Percentiles rank a stretch among this genome's conserved stretches.
These are phyloP conservation scores for Decorospora gaudefroyi DNA, from an alignment of 2,329 filamentous ascomycete genomes.

Conservation along the genomic window DNA sequence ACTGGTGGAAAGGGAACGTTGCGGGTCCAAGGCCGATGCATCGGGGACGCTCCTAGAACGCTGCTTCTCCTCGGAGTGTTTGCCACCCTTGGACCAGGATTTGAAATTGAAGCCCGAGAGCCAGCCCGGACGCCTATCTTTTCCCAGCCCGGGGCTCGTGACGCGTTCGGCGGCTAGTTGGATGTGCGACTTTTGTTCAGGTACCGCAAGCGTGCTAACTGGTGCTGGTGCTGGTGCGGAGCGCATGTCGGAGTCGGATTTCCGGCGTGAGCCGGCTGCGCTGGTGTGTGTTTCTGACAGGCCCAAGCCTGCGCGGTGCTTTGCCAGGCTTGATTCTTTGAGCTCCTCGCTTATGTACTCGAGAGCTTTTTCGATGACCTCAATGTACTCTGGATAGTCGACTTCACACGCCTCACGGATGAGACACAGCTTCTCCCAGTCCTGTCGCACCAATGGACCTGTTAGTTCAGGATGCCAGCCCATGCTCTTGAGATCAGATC, in stretches of 20 bases:
- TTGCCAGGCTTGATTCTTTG: conserved; percentile 30
- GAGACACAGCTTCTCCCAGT: conserved; percentile 51
- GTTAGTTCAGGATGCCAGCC: conserved; percentile 56
- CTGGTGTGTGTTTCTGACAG: conserved; percentile 11
- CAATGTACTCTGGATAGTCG: conserved; percentile 53
- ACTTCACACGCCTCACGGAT: conserved; percentile 50
- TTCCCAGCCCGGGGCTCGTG: conserved; percentile 20
- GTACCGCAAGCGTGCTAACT: neutral
- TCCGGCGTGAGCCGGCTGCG: conserved; percentile 24
- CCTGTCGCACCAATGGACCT: conserved; percentile 35
- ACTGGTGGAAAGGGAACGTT: conserved; percentile 37
- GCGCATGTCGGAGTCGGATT: conserved; percentile 30
- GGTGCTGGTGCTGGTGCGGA: conserved; percentile 3
- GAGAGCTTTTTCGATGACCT: conserved; percentile 50
- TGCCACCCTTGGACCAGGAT: conserved; percentile 34
- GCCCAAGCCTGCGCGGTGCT: conserved; percentile 23
- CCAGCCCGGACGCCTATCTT: conserved; percentile 40
- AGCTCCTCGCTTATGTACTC: conserved; percentile 50
- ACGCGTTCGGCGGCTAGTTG: conserved; percentile 30
- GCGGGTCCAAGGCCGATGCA: conserved; percentile 22
- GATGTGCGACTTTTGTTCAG: conserved; percentile 27
- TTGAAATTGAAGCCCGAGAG: conserved; percentile 39
- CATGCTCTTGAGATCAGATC: conserved; percentile 53
- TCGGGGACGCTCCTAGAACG: conserved; percentile 31
- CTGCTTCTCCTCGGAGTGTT: conserved; percentile 17